Base-by-base conservation (phyloP, 129 eudicot species). In the Ambrosia trifida region DNA sequence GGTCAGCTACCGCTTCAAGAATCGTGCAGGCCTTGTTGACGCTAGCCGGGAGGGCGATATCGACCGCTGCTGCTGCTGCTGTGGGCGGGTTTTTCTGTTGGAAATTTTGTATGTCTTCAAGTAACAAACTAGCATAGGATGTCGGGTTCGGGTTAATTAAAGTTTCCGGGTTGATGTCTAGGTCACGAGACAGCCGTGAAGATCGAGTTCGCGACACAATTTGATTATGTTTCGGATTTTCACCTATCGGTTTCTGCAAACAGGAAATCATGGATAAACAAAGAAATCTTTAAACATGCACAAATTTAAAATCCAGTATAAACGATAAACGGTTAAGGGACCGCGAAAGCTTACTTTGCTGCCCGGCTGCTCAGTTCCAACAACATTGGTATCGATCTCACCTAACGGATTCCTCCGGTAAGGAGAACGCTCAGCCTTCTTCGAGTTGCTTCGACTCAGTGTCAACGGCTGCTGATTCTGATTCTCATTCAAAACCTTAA, bases 71-170 rank as follows among this genome's bases (percentile, higher is more conserved):
- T 59, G 89, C 96, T 59, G 89, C 96, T 7, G 44, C 44, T 7
- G 44, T 40, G 44, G 44, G 44, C 11, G 81, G 78, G 72, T 31
- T 80, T 69, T 93, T 89, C 59, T 89, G 98, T 83, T 93, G 96
- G 85, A 94, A 89, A 53, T 85, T 94, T 50, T 94, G 97, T 74
- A 94, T 94, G 68, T 94, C 97, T 81, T 94, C 96, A 0, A 90
- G 91, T 53, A 94, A 73, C 5, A 94, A 69, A 50, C 81, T 77
- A 77, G 81, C 81, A 63, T 77, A 77, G 1, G 96, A 70, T 2
- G 89, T 73, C 62, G 89, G 87, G 77, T 86, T 78, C 4, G 95
- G 73, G 76, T 84, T 82, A 46, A 79, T 54, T 51, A 80, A 52
- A 19, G 81, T 76, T 69, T 84, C 96, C 2, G 88, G 89, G 61